Base-by-base conservation (phyloP, 148 eudicot species). In the Diospyros kaki region DNA sequence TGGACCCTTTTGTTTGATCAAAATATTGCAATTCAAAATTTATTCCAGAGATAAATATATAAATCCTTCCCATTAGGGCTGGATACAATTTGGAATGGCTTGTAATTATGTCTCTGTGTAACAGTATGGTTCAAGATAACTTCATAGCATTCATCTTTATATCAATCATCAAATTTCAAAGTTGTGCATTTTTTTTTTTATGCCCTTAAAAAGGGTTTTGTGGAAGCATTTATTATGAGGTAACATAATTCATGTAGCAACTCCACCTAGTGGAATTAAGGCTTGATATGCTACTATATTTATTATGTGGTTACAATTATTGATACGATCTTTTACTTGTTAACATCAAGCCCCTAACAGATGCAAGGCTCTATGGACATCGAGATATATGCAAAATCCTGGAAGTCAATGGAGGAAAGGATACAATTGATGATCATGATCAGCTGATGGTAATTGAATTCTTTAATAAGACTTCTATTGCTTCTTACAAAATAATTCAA, bases 401-500 rank as follows among this genome's bases (percentile, higher is more conserved):
- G 78, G 85, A 83, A 76, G 82, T 83, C 15, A 76, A 79, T 73
- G 85, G 85, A 40, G 83, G 85, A 68, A 79, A 66, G 76, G 85
- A 83, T 64, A 46, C 65, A 18, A 40, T 73, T 6, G 43, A 58
- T 7, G 75, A 79, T 38, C 74, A 28, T 28, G 8, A 48, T 48
- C 4, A 77, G n/a, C 69, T 75, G 3, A 76, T 82, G 83, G 83
- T 81, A 81, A 50, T 40, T 66, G 38, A 43, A 66, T 63, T 63
- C 10, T 9, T 11, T 2, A 40, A 13, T 28, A 28, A 1, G 44
- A 41, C 46, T 41, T 14, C 42, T 63, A 11, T 63, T 10, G 66
- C 41, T 9, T 61, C 9, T 63, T 18, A 40, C 41, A 39, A 10
- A n/a, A 63, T 48, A 7, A 8, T 63, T 63, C 46, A 12, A 10